Evolutionary conservation across 805 yeast species (phyloP), one percentile per base, ranked within the genome.

Genomic region (Hanseniaspora occidentalis): DNA sequence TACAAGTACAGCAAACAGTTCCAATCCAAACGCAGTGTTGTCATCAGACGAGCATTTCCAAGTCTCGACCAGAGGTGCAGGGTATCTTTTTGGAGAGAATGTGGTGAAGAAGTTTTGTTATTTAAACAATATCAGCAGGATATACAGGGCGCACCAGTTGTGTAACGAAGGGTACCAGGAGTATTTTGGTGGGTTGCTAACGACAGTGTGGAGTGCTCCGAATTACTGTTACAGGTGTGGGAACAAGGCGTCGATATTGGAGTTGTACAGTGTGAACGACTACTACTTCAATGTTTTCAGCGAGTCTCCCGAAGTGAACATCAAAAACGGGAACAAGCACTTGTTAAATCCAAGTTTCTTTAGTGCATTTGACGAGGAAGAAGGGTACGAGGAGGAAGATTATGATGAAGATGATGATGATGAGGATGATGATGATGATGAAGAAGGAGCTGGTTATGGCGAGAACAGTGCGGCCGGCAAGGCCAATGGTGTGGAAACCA

Each of bases 191-290:
- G 96, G 95, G 3, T 71, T 82, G 46, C 84, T 94, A 36, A 79
- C 94, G 27, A 92, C 99, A 0, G 97, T 92, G 6, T 92, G 99
- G 99, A 79, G 92, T 1, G 98, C 98, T 0, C 99, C 99, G 0
- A 92, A 92, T 56, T 92, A 92, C 56, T 92, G 98, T 56, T 92
- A 92, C 53, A 61, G 98, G 45, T 92, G 99, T 59, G 98, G 98
- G 1, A 92, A 92, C 56, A 77, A 85, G 56, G 98, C 98, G 4
- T 83, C 95, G n/a, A 88, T 92, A n/a, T 67, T 92, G 46, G 98
- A 92, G 58, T 76, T 92, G 4, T 73, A 71, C 49, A 75, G 72
- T 38, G 75, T 77, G 20, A 79, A 83, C 36, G 77, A 75, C 40
- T 70, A 74, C 45, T 73, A 66, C 50, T 92, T 89, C 61, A 92